phyloP scores from a whole-genome alignment of 495 filamentous ascomycete species.

The Hyaloscypha hepaticicola region DNA sequence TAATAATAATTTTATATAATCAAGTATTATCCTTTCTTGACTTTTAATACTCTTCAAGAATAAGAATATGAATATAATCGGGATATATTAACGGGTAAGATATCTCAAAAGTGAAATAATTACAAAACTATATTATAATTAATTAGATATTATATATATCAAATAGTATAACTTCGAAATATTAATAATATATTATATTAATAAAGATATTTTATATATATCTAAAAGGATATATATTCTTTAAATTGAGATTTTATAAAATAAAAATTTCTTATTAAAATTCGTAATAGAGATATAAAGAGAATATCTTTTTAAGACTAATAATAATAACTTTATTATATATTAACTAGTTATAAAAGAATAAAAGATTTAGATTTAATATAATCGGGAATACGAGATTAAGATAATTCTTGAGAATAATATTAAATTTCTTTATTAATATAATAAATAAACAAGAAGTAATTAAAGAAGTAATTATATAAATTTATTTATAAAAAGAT shows the following conservation, averaged over 20 bases:
- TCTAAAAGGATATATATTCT: conserved; percentile 69
- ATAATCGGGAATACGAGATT: conserved; percentile 69
- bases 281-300: conserved; percentile 73
- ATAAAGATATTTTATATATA: conserved; percentile 81
- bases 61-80: conserved; percentile 70
- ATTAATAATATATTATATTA: conserved; percentile 76
- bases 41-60: conserved; percentile 82
- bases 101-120: conserved; percentile 56
- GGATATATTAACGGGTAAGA: conserved; percentile 75
- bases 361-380: conserved; percentile 77
- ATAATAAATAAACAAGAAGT: conserved; percentile 74
- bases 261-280: conserved; percentile 65
- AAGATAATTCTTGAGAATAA: conserved; percentile 75
- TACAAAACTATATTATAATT: conserved; percentile 65
- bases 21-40: conserved; percentile 69
- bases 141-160: conserved; percentile 75
- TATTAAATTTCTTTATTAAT: conserved; percentile 70
- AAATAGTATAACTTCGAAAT: conserved; percentile 84
- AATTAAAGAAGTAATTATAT: conserved; percentile 81
- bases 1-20: conserved; percentile 85
- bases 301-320: conserved; percentile 70
- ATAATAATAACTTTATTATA: conserved; percentile 83
- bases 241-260: conserved; percentile 61
- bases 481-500: conserved; percentile 66
- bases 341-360: conserved; percentile 72